These are phyloP conservation scores for Iberis amara DNA, from an alignment of 441 rosid genomes.

Conservation along the genomic window DNA sequence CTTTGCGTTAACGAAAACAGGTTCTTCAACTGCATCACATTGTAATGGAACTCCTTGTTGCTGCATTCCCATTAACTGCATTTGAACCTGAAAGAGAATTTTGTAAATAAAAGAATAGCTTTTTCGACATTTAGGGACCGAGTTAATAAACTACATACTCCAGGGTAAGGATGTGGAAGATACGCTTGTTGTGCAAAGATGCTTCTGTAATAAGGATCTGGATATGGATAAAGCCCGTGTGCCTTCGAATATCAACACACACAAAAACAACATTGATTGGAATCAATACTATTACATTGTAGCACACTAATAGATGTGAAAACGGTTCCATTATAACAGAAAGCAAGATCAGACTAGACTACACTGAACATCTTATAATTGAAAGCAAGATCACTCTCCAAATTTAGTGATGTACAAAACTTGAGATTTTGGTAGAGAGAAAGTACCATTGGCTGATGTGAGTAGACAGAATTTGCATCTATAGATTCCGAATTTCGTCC, in stretches of 20 bases:
- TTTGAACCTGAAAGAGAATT: conserved; percentile 55
- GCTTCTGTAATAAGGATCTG: conserved; percentile 89
- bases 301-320: too few species aligned
- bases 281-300: background rate
- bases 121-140: conserved; percentile 2
- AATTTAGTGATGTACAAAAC: background rate
- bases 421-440: background rate
- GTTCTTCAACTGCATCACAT: conserved; percentile 86
- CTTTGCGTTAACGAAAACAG: conserved; percentile 92
- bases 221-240: conserved; percentile 71
- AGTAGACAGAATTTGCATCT: conserved; percentile 19
- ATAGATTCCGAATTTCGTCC: conserved; percentile 22
- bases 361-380: background rate
- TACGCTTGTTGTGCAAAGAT: conserved; percentile 75
- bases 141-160: conserved; percentile 66
- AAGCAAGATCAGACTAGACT: too few species aligned
- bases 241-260: conserved; percentile 46
- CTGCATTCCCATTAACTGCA: conserved; percentile 93
- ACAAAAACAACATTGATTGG: background rate
- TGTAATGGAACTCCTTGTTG: conserved; percentile 94
- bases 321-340: background rate
- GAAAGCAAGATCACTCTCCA: conserved; percentile 10
- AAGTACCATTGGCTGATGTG: conserved; percentile 30
- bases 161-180: conserved; percentile 71
- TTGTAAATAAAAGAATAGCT: too few species aligned